Evolutionary conservation across 148 eudicot genomes (phyloP), one percentile per base, ranked within the genome.

Genomic region (Rhododendron williamsianum): DNA sequence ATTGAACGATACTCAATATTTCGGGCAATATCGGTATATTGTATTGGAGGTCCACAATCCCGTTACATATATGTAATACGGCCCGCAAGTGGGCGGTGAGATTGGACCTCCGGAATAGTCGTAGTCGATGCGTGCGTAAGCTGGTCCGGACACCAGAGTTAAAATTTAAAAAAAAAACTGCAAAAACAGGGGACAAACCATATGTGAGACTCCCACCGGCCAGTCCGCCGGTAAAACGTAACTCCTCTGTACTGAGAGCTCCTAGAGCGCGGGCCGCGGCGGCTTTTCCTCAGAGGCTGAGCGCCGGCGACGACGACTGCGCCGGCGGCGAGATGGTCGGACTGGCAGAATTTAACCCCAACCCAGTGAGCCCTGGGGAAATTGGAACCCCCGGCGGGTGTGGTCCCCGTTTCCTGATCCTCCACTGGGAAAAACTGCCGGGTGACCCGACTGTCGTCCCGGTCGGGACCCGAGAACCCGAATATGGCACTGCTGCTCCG

Each of bases 161-260:
- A 56, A 27, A 27, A 27, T 27, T 27, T 0, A 63, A 52, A 78
- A 8, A 23, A 48, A 58, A 35, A 35, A 35, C 2, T 38, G 21
- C 18, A 60, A 13, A 33, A 33, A 71, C 19, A 71, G 76, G 76
- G 38, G 36, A 19, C 76, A 36, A 73, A 94, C 98, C 98, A 96
- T 82, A 96, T 96, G 71, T 96, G 98, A n/a, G 98, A 96, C 78
- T 96, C 98, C 98, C 98, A 96, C 46, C 98, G 98, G 87, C 98
- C 98, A 80, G 98, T 96, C 33, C 98, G 76, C 89, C 98, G 93
- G 93, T 96, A 96, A 83, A 92, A 96, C 46, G 98, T 96, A 60
- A 96, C 98, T 1, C 98, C 98, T 16, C 98, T 89, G 77, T 96
- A 94, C 89, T 96, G 98, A 0, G 98, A 96, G 90, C 98, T 96